These are phyloP conservation scores for Xylaria sp. DNA, from an alignment of 2,329 filamentous ascomycete genomes.

Conservation along the genomic window DNA sequence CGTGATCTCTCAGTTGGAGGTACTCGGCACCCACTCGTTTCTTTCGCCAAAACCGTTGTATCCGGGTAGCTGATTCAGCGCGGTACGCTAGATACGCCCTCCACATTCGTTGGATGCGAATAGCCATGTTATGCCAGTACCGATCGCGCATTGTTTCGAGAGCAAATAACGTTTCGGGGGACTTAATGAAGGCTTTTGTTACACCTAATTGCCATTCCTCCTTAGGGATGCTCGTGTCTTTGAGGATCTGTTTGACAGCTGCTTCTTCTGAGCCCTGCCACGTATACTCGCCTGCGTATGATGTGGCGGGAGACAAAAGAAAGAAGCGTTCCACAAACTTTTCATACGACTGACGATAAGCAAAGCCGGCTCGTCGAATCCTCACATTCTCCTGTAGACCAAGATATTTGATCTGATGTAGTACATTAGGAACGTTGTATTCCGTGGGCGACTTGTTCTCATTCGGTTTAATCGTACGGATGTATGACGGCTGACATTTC, in stretches of 20 bases:
- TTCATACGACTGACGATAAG: constrained; percentile 95
- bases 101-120: constrained; percentile 96
- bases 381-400: constrained; percentile 99
- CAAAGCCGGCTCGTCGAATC: constrained; percentile 94
- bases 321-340: constrained; percentile 99
- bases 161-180: constrained; percentile 95
- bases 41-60: constrained; percentile 95
- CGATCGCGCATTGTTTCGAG: constrained; percentile 97
- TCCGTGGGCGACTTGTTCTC: constrained; percentile 97
- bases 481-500: constrained; percentile 97
- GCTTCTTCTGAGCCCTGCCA: constrained; percentile 91
- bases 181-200: constrained; percentile 97
- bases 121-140: constrained; percentile 99
- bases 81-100: constrained; percentile 94
- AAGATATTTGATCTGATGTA: constrained; percentile 98
- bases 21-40: constrained; percentile 91
- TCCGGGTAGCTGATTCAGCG: constrained; percentile 89
- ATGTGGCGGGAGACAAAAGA: constrained; percentile 90
- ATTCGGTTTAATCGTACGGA: constrained; percentile 98
- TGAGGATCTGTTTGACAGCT: constrained; percentile 90
- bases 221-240: constrained; percentile 92
- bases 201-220: constrained; percentile 98
- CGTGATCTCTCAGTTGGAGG: constrained; percentile 86
- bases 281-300: constrained; percentile 96
- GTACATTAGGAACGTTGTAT: constrained; percentile 89